Conservation (phyloP, 257 asterid species). For the Nicotiana obtusifolia region DNA sequence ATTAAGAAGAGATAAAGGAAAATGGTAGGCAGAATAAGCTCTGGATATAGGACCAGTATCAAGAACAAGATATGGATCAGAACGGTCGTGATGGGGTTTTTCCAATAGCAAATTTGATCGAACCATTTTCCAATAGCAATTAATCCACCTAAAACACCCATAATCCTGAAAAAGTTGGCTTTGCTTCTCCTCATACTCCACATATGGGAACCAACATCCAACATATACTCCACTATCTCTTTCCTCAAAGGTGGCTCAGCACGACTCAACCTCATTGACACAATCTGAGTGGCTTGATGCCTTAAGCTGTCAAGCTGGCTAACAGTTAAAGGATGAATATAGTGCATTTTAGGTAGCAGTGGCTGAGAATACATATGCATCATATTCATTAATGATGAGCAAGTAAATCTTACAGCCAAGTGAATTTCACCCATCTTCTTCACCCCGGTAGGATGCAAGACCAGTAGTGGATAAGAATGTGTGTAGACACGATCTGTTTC, state of each 20-base stretch:
- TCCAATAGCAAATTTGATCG: slow-evolving; percentile 14
- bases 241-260: slow-evolving; percentile 21
- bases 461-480: slow-evolving; percentile 11
- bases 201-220: slow-evolving; percentile 10
- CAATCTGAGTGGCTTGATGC: slow-evolving; percentile 14
- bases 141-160: slow-evolving; percentile 10
- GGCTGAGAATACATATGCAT: slow-evolving; percentile 13
- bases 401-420: slow-evolving; percentile 13
- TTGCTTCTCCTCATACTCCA: slow-evolving; percentile 23
- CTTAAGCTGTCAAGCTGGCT: slow-evolving; percentile 10
- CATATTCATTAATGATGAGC: slow-evolving; percentile 16
- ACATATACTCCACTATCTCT: slow-evolving; percentile 20
- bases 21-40: slow-evolving; percentile 15
- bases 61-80: slow-evolving; percentile 14
- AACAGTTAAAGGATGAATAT: slow-evolving; percentile 7
- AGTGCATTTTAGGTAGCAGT: slow-evolving; percentile 19
- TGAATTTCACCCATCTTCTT: slow-evolving; percentile 23
- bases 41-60: slow-evolving; percentile 12
- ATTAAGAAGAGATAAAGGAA: slow-evolving; percentile 16
- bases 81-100: slow-evolving; percentile 15
- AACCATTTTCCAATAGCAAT: slow-evolving; percentile 14
- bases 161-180: slow-evolving; percentile 13
- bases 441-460: slow-evolving; percentile 15
- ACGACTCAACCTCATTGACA: slow-evolving; percentile 9
- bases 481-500: slow-evolving; percentile 18